Percentiles rank a stretch among this genome's conserved stretches.
phyloP scores from a whole-genome alignment of 2,329 filamentous ascomycete species.

The Fusarium protoensiforme region DNA sequence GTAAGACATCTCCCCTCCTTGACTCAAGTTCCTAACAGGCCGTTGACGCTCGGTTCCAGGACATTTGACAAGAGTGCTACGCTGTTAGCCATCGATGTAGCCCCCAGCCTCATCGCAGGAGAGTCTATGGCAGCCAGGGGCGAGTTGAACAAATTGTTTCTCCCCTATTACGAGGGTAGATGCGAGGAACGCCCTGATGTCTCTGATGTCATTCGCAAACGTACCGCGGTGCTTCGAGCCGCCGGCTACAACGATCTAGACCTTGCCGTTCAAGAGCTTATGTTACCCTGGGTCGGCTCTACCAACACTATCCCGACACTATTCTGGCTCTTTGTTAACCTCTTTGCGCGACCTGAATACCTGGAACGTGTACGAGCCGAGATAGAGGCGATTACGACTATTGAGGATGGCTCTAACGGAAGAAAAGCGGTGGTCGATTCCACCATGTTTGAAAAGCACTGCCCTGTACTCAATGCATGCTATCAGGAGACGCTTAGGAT shows the following conservation, averaged over 20 bases:
- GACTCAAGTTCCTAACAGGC: neutral
- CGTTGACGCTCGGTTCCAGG: neutral
- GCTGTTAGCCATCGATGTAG: constrained; percentile 7
- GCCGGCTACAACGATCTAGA: constrained; percentile 44
- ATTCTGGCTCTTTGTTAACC: constrained; percentile 50
- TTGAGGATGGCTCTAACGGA: neutral
- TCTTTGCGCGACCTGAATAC: constrained; percentile 44
- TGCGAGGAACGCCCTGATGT: constrained; percentile 40
- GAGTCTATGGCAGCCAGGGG: constrained; percentile 31
- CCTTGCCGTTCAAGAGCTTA: constrained; percentile 45
- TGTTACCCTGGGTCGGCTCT: constrained; percentile 45
- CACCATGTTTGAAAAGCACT: constrained; percentile 48
- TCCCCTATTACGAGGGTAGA: constrained; percentile 43
- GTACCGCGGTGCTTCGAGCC: constrained; percentile 42
- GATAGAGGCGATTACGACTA: constrained; percentile 30
- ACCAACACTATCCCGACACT: constrained; percentile 51
- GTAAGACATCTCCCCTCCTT: constrained; percentile 27
- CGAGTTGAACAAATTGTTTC: constrained; percentile 43
- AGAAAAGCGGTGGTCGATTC: constrained; percentile 46
- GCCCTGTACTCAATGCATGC: constrained; percentile 54
- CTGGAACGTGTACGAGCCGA: constrained; percentile 45
- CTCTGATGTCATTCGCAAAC: constrained; percentile 44
- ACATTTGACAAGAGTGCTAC: constrained; percentile 7
- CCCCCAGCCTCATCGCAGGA: neutral
- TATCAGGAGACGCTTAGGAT: constrained; percentile 58